These are phyloP conservation scores for Omphalotus olearius DNA, from an alignment of 1,284 basidiomycete genomes.

Conservation along the genomic window DNA sequence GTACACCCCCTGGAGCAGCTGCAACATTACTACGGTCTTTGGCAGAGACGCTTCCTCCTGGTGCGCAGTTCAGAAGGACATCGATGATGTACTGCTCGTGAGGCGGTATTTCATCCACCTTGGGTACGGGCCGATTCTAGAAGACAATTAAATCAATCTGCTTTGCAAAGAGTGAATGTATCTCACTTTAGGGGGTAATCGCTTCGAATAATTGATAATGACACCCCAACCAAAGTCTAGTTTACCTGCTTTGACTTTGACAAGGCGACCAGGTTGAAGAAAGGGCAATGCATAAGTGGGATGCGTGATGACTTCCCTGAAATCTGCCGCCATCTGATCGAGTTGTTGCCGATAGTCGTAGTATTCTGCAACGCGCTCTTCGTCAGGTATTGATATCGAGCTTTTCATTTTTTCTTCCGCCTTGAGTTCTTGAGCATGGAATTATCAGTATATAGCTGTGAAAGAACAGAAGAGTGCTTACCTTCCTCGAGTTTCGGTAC, in stretches of 20 bases:
- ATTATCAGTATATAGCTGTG: neutral
- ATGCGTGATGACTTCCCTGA: constrained; percentile 90
- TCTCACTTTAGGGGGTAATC: constrained; percentile 66
- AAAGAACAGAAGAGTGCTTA: constrained; percentile 31
- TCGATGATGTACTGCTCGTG: constrained; percentile 94
- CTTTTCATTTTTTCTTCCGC: constrained; percentile 71
- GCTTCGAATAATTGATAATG: constrained; percentile 90
- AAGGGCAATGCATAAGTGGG: constrained; percentile 93
- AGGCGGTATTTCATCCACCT: constrained; percentile 66
- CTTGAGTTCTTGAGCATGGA: constrained; percentile 57
- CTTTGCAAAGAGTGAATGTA: neutral
- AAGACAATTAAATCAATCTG: constrained; percentile 9
- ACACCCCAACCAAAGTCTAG: constrained; percentile 97
- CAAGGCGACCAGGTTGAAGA: constrained; percentile 87
- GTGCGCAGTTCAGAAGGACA: constrained; percentile 83
- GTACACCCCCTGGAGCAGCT: constrained; percentile 64
- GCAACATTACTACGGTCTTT: constrained; percentile 57
- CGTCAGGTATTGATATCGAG: constrained; percentile 75
- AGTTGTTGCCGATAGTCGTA: constrained; percentile 91
- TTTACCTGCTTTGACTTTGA: constrained; percentile 84
- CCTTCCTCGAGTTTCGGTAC: constrained; percentile 87
- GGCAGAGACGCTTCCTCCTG: constrained; percentile 52
- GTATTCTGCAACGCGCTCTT: constrained; percentile 84
- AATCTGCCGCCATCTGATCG: constrained; percentile 84
- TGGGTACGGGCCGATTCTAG: constrained; percentile 52